Base-by-base conservation (phyloP, 768 basidiomycete species). In the Suillus placidus region DNA sequence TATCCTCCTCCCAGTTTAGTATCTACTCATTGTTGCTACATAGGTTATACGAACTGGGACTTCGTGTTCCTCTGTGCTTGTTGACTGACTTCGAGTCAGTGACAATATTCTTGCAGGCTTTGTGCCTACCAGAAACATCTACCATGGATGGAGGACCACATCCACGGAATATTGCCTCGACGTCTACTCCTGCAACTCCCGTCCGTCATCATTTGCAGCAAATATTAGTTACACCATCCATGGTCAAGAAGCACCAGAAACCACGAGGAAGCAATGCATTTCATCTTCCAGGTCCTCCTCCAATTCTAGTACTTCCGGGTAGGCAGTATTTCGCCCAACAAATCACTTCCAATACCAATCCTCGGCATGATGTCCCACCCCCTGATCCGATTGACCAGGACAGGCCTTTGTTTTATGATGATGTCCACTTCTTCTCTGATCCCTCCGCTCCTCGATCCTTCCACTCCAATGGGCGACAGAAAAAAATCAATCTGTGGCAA, bases 231-330 rank as follows among this genome's bases (percentile, higher is more conserved):
- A 47, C 45, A 4, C 45, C 12, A 2, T 47, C 45, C 45, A 47
- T 47, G 45, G 45, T 47, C 45, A 47, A 13, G 45, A 47, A 47
- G 45, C 12, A 5, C 10, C 10, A 2, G 45, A 23, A 23, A 47
- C 45, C 45, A 23, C 12, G n/a, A 47, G 45, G 45, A 47, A 47
- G 45, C n/a, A 13, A 13, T 0, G 1, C 45, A 47, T 47, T 47
- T 47, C 45, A 47, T 47, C 45, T 47, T 47, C 45, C 45, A 47
- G 45, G 45, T 23, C 45, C 45, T 47, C 45, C 45, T 47, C 45
- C 45, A 47, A 4, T 47, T n/a, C 45, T 47, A 47, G 45, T 47
- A 47, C 45, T 47, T 47, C 45, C n/a, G 12, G n/a, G 45, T 12
- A 47, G 45, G 45, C 12, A 1, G 45, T 13, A 47, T 47, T 23